Evolutionary conservation across 176 grass and related monocot species (phyloP), one percentile per base, ranked within the genome.

Genomic region (Musa itinerans): DNA sequence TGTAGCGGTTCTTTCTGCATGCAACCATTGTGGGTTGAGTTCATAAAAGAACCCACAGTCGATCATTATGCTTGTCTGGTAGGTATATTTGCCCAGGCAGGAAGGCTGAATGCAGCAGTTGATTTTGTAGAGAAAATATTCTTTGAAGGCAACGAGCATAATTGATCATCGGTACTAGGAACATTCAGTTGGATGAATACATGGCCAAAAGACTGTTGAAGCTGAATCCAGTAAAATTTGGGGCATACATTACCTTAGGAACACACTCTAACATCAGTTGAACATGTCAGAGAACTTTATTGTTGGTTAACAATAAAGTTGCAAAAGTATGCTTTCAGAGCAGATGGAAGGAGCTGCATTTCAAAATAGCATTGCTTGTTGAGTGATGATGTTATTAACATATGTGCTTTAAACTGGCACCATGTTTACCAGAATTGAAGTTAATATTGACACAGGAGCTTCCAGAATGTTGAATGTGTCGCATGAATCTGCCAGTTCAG

Each of bases 31-130:
- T 76, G 80, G 85, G 58, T 70, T 82, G 64, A 83, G 23, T 65
- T 22, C 73, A 83, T 86, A 23, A 54, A 79, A 62, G 68, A 83
- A 25, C 80, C 80, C 71, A 67, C 80, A 49, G 51, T 83, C 59
- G 65, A 83, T 65, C 80, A 83, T 76, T 83, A 76, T 79, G 80
- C 80, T 27, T 87, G 85, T 83, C 12, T 83, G 49, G 51, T 83
- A 17, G 80, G 80, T 64, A 83, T 87, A 76, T 78, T 87, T 80
- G 80, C 80, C 49, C 16, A 76, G 52, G 71, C 80, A 27, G 64
- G 80, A 58, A 87, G 62, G 43, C 49, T 70, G 3, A 75, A 86
- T 68, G 75, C 79, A 68, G 84, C 84, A 54, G 55, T 86, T 21
- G 48, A 58, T 11, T 17, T 79, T 50, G 51, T 82, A 70, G 71